Base-by-base conservation (phyloP, 1,284 basidiomycete genomes). In the Moesziomyces globuligerus region DNA sequence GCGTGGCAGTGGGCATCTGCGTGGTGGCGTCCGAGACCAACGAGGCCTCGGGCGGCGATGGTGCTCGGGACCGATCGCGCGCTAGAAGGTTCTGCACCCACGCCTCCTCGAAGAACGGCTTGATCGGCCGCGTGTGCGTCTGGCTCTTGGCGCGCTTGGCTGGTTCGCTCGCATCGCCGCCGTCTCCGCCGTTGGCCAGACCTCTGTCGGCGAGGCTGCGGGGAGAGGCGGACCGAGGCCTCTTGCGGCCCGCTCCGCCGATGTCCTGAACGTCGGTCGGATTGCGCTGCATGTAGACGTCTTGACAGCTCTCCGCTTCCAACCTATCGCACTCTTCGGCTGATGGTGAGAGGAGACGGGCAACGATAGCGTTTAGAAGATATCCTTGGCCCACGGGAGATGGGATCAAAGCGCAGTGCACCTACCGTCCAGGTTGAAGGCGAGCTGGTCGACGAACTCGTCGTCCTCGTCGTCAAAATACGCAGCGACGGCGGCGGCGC, bases 401-500 rank as follows among this genome's bases (percentile, higher is more conserved):
- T n/a, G n/a, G n/a, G n/a, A n/a, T n/a, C n/a, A n/a, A n/a, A n/a
- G n/a, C n/a, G 20, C 23, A 3, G 7, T 21, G 7, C 4, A 53
- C 61, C 50, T 38, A 66, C 56, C 9, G 29, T 58, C 39, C 4
- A 51, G 26, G 5, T 42, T 40, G 17, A 44, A 18, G 2, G 60
- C 40, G 24, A 48, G 9, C 15, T 49, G 38, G 17, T 38, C 42
- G 11, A 46, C 48, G 9, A 58, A 58, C 41, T 58, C 56, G 25
- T 66, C 55, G 25, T 54, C 10, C 10, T 66, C 62, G 40, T 66
- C 62, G 0, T 51, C 51, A 7, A 55, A 51, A 3, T 53, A 45
- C 17, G 26, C 45, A 10, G 17, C 23, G 11, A 23, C 26, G 4
- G 21, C 15, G 18, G 21, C 10, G 4, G 51, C n/a, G 28, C 28